Conservation (phyloP, 768 basidiomycete genomes). For the Collybiopsis luxurians region DNA sequence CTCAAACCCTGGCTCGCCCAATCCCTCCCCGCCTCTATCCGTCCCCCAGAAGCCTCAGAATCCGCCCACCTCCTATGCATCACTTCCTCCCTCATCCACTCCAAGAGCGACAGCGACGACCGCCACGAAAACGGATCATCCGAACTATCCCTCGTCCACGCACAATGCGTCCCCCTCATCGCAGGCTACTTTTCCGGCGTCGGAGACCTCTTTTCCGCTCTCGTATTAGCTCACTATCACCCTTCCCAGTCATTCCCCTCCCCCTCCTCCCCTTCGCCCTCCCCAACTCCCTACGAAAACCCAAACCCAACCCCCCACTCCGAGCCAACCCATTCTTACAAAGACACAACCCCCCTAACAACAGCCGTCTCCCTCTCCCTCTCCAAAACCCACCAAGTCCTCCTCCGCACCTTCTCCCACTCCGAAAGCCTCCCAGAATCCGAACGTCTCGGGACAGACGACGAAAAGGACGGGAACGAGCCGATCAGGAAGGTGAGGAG, state of each 20-base stretch:
- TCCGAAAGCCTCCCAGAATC: conserved; percentile 56
- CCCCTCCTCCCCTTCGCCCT: not conserved
- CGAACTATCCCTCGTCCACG: conserved; percentile 49
- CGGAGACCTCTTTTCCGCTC: conserved; percentile 94
- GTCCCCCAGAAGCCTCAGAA: conserved; percentile 30
- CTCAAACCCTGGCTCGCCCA: conserved; percentile 58
- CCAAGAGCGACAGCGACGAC: conserved; percentile 12
- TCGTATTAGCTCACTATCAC: conserved; percentile 79
- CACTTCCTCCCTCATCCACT: conserved; percentile 52
- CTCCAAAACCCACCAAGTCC: conserved; percentile 71
- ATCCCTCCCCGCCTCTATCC: conserved; percentile 46
- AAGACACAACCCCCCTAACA: too few species aligned
- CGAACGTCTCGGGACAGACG: conserved; percentile 65
- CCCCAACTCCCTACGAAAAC: too few species aligned
- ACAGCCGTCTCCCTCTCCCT: conserved; percentile 66
- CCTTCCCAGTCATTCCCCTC: conserved; percentile 15
- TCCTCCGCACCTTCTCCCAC: conserved; percentile 57
- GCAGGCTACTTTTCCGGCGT: conserved; percentile 95
- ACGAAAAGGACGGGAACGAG: conserved; percentile 65
- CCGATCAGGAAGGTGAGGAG: conserved; percentile 65
- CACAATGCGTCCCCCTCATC: conserved; percentile 71
- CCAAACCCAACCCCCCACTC: conserved; percentile 21
- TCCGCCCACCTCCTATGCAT: conserved; percentile 74
- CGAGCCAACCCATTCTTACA: too few species aligned
- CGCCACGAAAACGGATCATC: not conserved